Percentiles rank a stretch among this genome's conserved stretches.
phyloP scores from a whole-genome alignment of 129 eudicot species.

The Lonicera japonica region DNA sequence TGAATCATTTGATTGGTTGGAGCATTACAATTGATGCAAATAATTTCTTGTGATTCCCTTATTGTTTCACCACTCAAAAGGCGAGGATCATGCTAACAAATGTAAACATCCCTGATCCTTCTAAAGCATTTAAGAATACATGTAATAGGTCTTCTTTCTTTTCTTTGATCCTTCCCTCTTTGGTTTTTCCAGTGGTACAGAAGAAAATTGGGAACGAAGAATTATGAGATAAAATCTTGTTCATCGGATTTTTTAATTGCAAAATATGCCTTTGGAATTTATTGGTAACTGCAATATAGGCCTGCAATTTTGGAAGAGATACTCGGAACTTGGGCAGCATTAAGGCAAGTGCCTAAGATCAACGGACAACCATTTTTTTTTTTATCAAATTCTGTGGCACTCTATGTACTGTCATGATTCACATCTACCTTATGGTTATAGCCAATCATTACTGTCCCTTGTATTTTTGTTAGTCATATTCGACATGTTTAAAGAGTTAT shows the following conservation, averaged over 20 bases:
- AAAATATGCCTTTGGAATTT: background rate
- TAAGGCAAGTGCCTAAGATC: background rate
- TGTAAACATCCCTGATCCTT: too few species aligned
- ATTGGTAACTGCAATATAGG: background rate
- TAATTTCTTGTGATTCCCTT: too few species aligned
- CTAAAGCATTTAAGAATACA: background rate
- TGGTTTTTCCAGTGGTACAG: constrained; percentile 5
- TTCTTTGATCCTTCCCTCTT: background rate
- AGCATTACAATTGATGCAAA: too few species aligned
- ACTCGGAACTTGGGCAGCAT: background rate
- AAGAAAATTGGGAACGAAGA: background rate
- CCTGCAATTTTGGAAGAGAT: background rate
- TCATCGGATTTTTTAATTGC: background rate
- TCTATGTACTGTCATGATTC: background rate
- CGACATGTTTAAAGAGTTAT: background rate
- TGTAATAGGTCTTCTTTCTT: background rate
- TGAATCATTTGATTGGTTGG: too few species aligned
- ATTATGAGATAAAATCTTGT: background rate
- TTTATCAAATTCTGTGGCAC: too few species aligned
- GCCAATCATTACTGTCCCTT: background rate
- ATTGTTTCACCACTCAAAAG: too few species aligned
- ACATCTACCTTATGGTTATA: background rate
- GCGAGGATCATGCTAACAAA: too few species aligned
- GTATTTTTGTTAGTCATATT: background rate
- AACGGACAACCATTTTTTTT: background rate